Evolutionary conservation across 768 basidiomycete genomes (phyloP).

Genomic region (Calvatia gigantea): DNA sequence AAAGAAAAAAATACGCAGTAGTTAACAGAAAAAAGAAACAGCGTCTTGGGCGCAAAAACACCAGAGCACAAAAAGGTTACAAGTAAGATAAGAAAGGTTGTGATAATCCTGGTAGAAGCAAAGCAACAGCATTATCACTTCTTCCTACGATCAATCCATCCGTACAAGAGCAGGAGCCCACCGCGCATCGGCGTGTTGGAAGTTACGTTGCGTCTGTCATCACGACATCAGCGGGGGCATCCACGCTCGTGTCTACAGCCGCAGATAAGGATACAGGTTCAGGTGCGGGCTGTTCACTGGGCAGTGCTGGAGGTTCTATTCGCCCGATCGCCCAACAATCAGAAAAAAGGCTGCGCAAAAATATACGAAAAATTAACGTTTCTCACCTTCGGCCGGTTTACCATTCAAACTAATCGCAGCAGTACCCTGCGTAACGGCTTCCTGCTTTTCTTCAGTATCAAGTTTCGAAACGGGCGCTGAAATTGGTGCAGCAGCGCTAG

Average conservation of each 20-base stretch:
- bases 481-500: not conserved
- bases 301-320: not conserved
- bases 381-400: slow-evolving; percentile 16
- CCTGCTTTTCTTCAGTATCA: slow-evolving; percentile 5
- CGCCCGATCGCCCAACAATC: no score
- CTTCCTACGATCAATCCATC: no score
- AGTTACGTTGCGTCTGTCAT: slow-evolving; percentile 1
- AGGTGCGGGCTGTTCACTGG: not conserved
- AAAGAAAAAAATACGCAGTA: no score
- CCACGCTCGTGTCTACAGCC: not conserved
- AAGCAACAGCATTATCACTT: not conserved
- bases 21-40: no score
- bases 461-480: slow-evolving; percentile 10
- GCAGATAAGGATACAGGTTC: not conserved
- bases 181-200: not conserved
- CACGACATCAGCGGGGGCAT: not conserved
- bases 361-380: not conserved
- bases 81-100: slow-evolving; percentile 5
- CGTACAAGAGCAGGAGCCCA: not conserved
- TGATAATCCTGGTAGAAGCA: not conserved
- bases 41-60: no score
- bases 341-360: no score
- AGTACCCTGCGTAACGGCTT: slow-evolving; percentile 23
- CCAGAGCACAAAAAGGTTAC: not conserved
- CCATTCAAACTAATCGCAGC: slow-evolving; percentile 34